phyloP scores from a whole-genome alignment of 2,329 filamentous ascomycete genomes.

The Phyllosticta paracitricarpa region DNA sequence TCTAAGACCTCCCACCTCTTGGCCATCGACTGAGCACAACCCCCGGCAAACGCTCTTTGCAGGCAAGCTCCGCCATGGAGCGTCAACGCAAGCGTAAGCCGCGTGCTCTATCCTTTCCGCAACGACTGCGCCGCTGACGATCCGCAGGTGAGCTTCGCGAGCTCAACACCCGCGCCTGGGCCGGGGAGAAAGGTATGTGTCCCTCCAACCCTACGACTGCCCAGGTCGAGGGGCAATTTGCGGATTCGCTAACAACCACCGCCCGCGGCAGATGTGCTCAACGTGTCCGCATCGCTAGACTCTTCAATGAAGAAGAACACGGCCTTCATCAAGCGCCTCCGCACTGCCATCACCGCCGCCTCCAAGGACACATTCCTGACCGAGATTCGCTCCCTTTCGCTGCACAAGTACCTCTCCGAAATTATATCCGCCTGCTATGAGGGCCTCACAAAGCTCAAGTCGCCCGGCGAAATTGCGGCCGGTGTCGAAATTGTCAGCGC shows the following conservation, averaged over 20 bases:
- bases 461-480: conserved; percentile 80
- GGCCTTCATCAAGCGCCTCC: conserved; percentile 90
- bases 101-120: background rate
- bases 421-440: conserved; percentile 95
- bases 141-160: conserved; percentile 73
- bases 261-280: conserved; percentile 57
- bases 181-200: conserved; percentile 67
- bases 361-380: conserved; percentile 76
- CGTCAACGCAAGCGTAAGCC: conserved; percentile 38
- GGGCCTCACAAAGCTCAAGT: conserved; percentile 83
- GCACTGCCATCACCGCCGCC: conserved; percentile 74
- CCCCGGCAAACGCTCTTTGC: conserved; percentile 11
- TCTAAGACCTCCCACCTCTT: conserved; percentile 1
- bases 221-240: conserved; percentile 13
- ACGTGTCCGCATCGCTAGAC: conserved; percentile 70
- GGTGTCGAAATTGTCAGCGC: conserved; percentile 89
- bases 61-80: conserved; percentile 32
- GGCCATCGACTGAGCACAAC: conserved; percentile 21
- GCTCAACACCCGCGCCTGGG: conserved; percentile 80
- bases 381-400: conserved; percentile 79
- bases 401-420: conserved; percentile 95
- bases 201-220: background rate
- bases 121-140: conserved; percentile 15
- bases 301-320: conserved; percentile 98
- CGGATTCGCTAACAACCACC: background rate